These are phyloP conservation scores for Didymella arachidicola DNA, from an alignment of 2,329 filamentous ascomycete genomes.

Conservation along the genomic window DNA sequence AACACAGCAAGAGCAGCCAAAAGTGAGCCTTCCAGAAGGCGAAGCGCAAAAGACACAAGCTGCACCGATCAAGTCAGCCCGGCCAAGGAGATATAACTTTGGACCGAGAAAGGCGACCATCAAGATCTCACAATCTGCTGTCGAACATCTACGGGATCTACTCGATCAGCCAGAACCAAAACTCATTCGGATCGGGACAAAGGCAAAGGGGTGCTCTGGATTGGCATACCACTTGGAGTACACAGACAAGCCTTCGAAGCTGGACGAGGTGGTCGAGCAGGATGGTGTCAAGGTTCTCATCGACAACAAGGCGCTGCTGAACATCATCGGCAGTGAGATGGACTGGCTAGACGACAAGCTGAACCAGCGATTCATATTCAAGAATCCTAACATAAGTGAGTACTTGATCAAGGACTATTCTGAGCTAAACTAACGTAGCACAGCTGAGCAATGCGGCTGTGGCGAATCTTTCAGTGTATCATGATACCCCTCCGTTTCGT, in stretches of 20 bases:
- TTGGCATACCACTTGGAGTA: constrained; percentile 94
- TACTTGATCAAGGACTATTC: constrained; percentile 33
- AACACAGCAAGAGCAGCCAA: constrained; percentile 41
- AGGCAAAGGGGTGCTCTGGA: constrained; percentile 92
- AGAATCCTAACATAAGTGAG: constrained; percentile 98
- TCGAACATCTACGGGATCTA: constrained; percentile 77
- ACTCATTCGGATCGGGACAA: constrained; percentile 91
- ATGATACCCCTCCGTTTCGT: constrained; percentile 40
- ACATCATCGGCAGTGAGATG: constrained; percentile 99
- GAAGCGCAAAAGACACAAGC: constrained; percentile 72
- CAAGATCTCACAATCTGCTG: constrained; percentile 80
- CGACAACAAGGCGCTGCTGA: constrained; percentile 96
- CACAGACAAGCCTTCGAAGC: constrained; percentile 85
- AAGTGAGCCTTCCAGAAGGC: constrained; percentile 64
- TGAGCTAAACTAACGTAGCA: constrained; percentile 33
- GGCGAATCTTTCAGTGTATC: constrained; percentile 85
- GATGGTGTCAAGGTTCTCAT: constrained; percentile 96
- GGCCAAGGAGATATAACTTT: constrained; percentile 71
- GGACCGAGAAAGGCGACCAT: constrained; percentile 90
- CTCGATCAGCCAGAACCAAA: constrained; percentile 88
- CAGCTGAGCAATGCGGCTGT: constrained; percentile 95
- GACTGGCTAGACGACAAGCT: constrained; percentile 98
- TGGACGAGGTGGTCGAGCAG: constrained; percentile 94
- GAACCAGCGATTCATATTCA: constrained; percentile 90
- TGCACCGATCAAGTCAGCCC: constrained; percentile 53